Evolutionary conservation across 352 stramenopile genomes (phyloP).

Genomic region (Phytophthora sojae): DNA sequence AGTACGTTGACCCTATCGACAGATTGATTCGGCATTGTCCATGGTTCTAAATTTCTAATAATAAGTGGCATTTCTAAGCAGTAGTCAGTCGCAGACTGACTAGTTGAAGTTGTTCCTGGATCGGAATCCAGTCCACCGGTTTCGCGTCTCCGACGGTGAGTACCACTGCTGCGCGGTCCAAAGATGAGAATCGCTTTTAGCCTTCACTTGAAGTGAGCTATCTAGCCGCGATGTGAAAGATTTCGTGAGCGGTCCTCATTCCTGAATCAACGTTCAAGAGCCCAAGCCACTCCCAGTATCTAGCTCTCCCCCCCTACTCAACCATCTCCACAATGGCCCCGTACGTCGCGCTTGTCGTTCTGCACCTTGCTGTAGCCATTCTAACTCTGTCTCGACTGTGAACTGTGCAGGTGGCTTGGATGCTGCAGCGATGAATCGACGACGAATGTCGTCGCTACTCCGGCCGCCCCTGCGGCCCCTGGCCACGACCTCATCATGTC

Average conservation of each 20-base stretch:
- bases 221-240: constrained; percentile 6
- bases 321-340: constrained; percentile 2
- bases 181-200: not conserved
- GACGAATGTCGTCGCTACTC: constrained; percentile 4
- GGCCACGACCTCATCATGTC: constrained; percentile 74
- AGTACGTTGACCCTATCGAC: not conserved
- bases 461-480: constrained; percentile 6
- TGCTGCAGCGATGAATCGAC: constrained; percentile 20
- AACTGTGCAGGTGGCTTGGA: constrained; percentile 12
- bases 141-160: not conserved
- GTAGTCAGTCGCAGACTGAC: no score
- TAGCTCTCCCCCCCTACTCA: not conserved
- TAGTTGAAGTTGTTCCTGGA: constrained; percentile 3
- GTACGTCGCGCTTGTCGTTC: not conserved
- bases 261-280: constrained; percentile 14
- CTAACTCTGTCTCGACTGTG: not conserved
- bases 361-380: not conserved
- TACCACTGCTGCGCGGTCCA: constrained; percentile 2
- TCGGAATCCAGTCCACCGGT: not conserved
- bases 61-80: not conserved
- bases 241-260: constrained; percentile 4
- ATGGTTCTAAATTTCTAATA: constrained; percentile 1
- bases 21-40: no score
- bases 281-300: not conserved
- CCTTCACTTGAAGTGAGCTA: constrained; percentile 8